Evolutionary conservation across 805 yeast species (phyloP), one percentile per base, ranked within the genome.

Genomic region (Candida fluviatilis): DNA sequence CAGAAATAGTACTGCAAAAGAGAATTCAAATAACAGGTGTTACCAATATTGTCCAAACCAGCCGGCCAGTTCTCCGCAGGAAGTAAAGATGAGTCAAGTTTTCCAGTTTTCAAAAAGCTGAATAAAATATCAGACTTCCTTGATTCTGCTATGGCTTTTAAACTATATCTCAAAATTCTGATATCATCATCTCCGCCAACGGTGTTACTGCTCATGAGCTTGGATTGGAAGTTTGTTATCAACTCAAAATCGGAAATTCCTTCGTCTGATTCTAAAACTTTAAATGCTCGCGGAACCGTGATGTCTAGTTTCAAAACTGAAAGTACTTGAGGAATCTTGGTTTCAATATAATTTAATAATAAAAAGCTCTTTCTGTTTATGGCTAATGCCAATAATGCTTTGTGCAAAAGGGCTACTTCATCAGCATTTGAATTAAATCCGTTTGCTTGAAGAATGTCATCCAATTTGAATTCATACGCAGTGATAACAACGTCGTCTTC

Each of bases 11-110:
- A 91, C 55, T 91, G 99, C 30, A 91, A 64, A 35, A 93, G 67
- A 0, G 98, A 91, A 57, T 93, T 91, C 58, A 93, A 68, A 50
- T 90, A 90, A 60, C 99, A 93, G 0, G 99, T 91, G 56, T 93
- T 93, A 17, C 99, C 99, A 45, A 89, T 90, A 55, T 93, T 93
- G 59, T 84, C 86, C 53, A 93, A 70, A 0, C 99, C 99, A 3
- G 88, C 86, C 0, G 99, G 99, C 77, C 91, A 81, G 35, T 76
- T 73, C 12, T 75, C 80, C 0, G 78, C 75, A 0, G 89, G 81
- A 12, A 67, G 48, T 14, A 84, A 58, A 2, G 73, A 58, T 7
- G 72, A 62, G 54, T 83, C 86, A 26, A 83, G 64, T 15, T 72
- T 60, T 0, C 95, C 95, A 0, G 78, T 69, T 28, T 64, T 66